Evolutionary conservation across 768 basidiomycete genomes (phyloP).

Genomic region (Amyloporia xantha): DNA sequence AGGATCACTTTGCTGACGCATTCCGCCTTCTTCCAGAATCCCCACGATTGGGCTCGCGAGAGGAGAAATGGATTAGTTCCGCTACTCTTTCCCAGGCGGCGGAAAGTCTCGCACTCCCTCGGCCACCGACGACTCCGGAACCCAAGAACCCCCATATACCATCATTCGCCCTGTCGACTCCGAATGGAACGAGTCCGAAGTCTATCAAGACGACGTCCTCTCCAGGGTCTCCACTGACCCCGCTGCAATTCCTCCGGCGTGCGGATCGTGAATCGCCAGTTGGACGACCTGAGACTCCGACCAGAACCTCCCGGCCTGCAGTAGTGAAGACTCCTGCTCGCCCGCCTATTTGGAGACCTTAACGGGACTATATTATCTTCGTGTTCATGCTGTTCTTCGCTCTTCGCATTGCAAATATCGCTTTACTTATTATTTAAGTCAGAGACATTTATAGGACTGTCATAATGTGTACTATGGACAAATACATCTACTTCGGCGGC

Average conservation of each 20-base stretch:
- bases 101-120: slow-evolving; percentile 32
- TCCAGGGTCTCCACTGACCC: slow-evolving; percentile 53
- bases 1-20: slow-evolving; percentile 78
- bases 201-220: slow-evolving; percentile 47
- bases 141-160: slow-evolving; percentile 51
- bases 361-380: neutral
- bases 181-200: slow-evolving; percentile 38
- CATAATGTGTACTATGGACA: neutral
- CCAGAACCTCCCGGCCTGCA: slow-evolving; percentile 45
- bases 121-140: slow-evolving; percentile 60
- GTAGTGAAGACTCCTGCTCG: slow-evolving; percentile 42
- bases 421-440: neutral
- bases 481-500: too few species aligned
- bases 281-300: slow-evolving; percentile 58
- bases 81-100: slow-evolving; percentile 57
- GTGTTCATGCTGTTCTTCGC: neutral
- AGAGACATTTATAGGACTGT: neutral
- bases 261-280: slow-evolving; percentile 54
- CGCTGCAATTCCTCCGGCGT: slow-evolving; percentile 80
- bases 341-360: slow-evolving; percentile 62
- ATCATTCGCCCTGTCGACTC: slow-evolving; percentile 55
- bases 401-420: neutral
- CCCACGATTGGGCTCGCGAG: slow-evolving; percentile 38
- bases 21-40: slow-evolving; percentile 69
- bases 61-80: slow-evolving; percentile 84